Percentiles rank a stretch among this genome's conserved stretches.
phyloP scores from a whole-genome alignment of 768 basidiomycete genomes.

The Suillus subaureus region DNA sequence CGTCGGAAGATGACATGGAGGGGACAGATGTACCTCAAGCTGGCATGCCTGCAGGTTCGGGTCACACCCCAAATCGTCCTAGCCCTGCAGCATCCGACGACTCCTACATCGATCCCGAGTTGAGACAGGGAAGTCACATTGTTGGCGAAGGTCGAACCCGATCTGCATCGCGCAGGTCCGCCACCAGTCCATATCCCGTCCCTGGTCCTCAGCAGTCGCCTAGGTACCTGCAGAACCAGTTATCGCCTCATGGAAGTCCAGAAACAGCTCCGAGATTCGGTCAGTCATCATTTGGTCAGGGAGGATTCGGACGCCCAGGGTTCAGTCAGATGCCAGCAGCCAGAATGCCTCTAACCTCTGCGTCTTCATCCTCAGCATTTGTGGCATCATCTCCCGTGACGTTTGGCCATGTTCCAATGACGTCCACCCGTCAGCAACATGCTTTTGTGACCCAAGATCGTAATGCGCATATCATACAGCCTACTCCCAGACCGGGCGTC shows the following conservation, averaged over 20 bases:
- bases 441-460: conserved; percentile 15
- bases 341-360: conserved; percentile 2
- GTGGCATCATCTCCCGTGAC: conserved; percentile 8
- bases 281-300: conserved; percentile 28
- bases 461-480: conserved; percentile 2
- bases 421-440: not conserved
- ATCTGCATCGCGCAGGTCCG: conserved; percentile 23
- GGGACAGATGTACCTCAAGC: conserved; percentile 10
- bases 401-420: not conserved
- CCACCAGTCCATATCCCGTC: conserved; percentile 28
- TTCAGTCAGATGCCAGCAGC: conserved; percentile 12
- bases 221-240: conserved; percentile 25
- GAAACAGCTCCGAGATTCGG: conserved; percentile 17
- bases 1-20: conserved; percentile 29
- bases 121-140: conserved; percentile 36
- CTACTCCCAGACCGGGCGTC: conserved; percentile 16
- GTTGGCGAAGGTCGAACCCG: conserved; percentile 38
- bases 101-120: conserved; percentile 38
- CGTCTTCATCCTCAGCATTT: conserved; percentile 15
- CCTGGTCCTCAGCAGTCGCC: conserved; percentile 24
- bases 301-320: conserved; percentile 12
- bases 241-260: conserved; percentile 21
- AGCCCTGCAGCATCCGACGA: conserved; percentile 31
- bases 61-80: not conserved
- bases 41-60: conserved; percentile 4